Percentiles rank a stretch among this genome's conserved stretches.
Evolutionary conservation across 345 rosid species (phyloP).

Genomic region (Fremontodendron californicum): DNA sequence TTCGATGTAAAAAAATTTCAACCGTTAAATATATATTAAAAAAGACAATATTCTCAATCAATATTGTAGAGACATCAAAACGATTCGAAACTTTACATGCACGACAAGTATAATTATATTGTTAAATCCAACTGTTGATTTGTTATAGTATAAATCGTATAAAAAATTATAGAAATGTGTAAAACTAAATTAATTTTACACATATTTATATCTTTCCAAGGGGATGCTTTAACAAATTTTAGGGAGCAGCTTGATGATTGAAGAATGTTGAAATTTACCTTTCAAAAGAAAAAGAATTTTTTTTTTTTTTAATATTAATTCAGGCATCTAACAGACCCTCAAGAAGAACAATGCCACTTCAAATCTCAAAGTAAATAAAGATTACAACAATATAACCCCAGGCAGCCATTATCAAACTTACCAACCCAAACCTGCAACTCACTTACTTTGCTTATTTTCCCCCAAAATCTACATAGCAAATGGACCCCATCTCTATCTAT

Average conservation of each 20-base stretch:
- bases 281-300: slow-evolving; percentile 16
- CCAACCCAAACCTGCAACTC: slow-evolving; percentile 34
- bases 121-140: too few relatives aligned
- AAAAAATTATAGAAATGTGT: too few relatives aligned
- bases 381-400: slow-evolving; percentile 32
- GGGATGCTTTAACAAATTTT: background rate
- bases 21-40: too few relatives aligned
- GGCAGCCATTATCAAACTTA: slow-evolving; percentile 34
- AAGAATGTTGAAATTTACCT: slow-evolving; percentile 11
- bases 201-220: too few relatives aligned
- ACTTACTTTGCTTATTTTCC: slow-evolving; percentile 29
- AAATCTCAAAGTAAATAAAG: slow-evolving; percentile 28
- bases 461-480: slow-evolving; percentile 31
- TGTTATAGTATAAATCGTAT: too few relatives aligned
- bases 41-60: too few relatives aligned
- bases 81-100: too few relatives aligned
- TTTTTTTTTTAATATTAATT: slow-evolving; percentile 8
- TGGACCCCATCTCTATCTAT: slow-evolving; percentile 20
- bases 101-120: too few relatives aligned
- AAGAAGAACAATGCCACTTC: slow-evolving; percentile 32
- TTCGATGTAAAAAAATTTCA: too few relatives aligned
- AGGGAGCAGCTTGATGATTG: background rate
- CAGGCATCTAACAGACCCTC: slow-evolving; percentile 22
- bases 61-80: too few relatives aligned
- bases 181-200: too few relatives aligned